Base-by-base conservation (phyloP, 352 stramenopile species). In the Pythium insidiosum region DNA sequence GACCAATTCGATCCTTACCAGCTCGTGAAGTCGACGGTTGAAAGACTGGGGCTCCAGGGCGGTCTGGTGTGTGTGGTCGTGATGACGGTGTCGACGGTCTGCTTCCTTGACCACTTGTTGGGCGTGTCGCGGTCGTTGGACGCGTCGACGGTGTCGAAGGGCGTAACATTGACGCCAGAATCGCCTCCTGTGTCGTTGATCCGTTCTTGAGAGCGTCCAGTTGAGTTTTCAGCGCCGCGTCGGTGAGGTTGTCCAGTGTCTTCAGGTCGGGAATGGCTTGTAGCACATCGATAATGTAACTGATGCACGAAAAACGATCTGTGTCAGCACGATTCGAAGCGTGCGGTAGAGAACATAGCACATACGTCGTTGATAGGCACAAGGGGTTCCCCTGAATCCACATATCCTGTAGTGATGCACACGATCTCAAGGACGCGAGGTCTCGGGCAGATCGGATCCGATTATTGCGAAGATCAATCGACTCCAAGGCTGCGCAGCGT, bases 391-490 rank as follows among this genome's bases (percentile, higher is more conserved):
- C 72, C 10, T 75, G 36, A 10, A 88, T 25, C 77, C 77, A 89
- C 22, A 89, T 54, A 50, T 89, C 77, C 43, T 74, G 60, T 0
- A 89, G 38, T 16, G 45, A 5, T 1, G 25, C 23, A 12, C 11
- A 13, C 4, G 19, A 61, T 18, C 19, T 23, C 7, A 25, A 24
- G 19, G 85, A 42, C 18, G 68, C 29, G 5, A 79, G 50, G 2
- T 51, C 53, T 6, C 38, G 53, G 0, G 47, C 33, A 0, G 50
- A 53, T 7, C 40, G 46, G n/a, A 89, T 44, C 3, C 54, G 51
- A 37, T 88, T 89, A 55, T 73, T 82, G 24, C 74, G 61, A 1
- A 87, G 21, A 49, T 89, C 75, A n/a, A 89, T 37, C n/a, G 73
- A 84, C 49, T 89, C 77, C 1, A 89, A 58, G 24, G 66, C 51